Conservation (phyloP, 1,284 basidiomycete genomes). For the Blastosporella zonata region DNA sequence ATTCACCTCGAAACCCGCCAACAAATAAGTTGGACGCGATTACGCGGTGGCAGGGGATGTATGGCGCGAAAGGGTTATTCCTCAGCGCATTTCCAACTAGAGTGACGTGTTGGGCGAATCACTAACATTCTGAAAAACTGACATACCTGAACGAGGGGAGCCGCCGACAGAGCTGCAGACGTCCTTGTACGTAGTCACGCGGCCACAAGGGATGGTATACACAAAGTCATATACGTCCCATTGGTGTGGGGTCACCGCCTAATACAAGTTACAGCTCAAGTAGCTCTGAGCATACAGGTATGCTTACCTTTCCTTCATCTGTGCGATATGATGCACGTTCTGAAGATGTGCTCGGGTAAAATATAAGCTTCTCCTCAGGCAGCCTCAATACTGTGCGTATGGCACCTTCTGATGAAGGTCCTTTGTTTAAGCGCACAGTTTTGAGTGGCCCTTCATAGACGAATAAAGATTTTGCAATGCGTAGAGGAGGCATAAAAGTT, state of each 20-base stretch:
- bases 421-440: background rate
- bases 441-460: conserved; percentile 7
- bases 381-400: background rate
- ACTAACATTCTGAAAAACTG: background rate
- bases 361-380: background rate
- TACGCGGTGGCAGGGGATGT: conserved; percentile 64
- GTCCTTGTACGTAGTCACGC: conserved; percentile 55
- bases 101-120: background rate
- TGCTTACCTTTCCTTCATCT: conserved; percentile 14
- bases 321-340: conserved; percentile 16
- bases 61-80: conserved; percentile 62
- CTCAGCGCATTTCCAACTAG: conserved; percentile 58
- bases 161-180: conserved; percentile 50
- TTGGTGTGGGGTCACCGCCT: conserved; percentile 44
- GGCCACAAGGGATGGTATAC: conserved; percentile 46
- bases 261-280: background rate
- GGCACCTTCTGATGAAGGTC: too few relatives aligned
- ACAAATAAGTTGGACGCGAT: conserved; percentile 57
- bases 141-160: conserved; percentile 56
- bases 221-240: conserved; percentile 62
- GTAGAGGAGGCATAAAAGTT: conserved; percentile 18
- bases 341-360: conserved; percentile 6
- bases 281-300: background rate
- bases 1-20: conserved; percentile 61
- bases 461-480: conserved; percentile 13